Percentiles rank a stretch among this genome's conserved stretches.
Conservation (phyloP, 305 asterid genomes). For the Salvia sclarea region DNA sequence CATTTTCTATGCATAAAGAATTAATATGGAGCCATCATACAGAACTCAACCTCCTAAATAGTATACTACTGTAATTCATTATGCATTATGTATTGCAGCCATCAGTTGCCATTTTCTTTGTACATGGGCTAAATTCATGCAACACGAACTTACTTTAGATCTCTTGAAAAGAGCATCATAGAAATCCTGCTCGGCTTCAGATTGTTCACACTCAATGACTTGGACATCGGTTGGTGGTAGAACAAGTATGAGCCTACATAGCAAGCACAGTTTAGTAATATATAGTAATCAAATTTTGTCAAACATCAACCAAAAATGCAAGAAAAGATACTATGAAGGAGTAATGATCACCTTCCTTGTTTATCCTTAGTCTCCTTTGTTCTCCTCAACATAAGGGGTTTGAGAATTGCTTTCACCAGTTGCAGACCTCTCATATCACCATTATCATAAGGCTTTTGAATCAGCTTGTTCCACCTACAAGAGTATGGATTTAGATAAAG, state of each 20-base stretch:
- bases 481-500: background rate
- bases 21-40: background rate
- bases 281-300: background rate
- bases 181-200: slow-evolving; percentile 71
- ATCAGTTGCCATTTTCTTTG: background rate
- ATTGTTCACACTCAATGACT: slow-evolving; percentile 62
- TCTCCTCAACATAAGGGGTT: slow-evolving; percentile 84
- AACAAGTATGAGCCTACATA: slow-evolving; percentile 70
- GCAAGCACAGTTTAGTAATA: slow-evolving; percentile 5
- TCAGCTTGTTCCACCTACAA: slow-evolving; percentile 78
- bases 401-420: slow-evolving; percentile 70
- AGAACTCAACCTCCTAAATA: background rate
- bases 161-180: slow-evolving; percentile 77
- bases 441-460: slow-evolving; percentile 78
- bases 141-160: slow-evolving; percentile 58
- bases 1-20: background rate
- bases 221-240: slow-evolving; percentile 82
- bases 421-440: slow-evolving; percentile 73
- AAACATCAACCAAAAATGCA: background rate
- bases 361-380: slow-evolving; percentile 80
- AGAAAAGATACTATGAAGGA: background rate
- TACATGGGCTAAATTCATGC: background rate
- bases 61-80: background rate
- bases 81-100: background rate
- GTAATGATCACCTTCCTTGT: slow-evolving; percentile 61